These are phyloP conservation scores for Dalbergia cochinchinensis DNA, from an alignment of 306 rosid genomes.

Conservation along the genomic window DNA sequence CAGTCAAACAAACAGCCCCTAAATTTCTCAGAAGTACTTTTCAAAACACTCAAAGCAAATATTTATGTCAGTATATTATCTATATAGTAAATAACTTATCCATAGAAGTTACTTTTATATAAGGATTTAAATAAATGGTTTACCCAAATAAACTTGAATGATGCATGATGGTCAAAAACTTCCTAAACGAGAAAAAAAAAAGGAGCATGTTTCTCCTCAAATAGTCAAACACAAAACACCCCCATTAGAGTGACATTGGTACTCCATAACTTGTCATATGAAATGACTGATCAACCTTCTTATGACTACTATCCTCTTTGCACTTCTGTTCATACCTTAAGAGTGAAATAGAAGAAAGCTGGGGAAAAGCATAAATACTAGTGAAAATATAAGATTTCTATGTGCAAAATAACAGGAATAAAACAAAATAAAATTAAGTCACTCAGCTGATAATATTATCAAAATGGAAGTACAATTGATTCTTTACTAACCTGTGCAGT, in stretches of 20 bases:
- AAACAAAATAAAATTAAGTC: constrained; percentile 11
- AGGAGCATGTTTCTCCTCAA: neutral
- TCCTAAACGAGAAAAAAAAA: no score
- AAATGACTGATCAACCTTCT: neutral
- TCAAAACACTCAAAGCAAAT: no score
- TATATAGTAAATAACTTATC: no score
- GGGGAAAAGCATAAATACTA: constrained; percentile 23
- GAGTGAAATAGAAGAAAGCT: constrained; percentile 12
- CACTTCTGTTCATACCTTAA: neutral
- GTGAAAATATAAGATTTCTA: neutral
- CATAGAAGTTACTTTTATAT: no score
- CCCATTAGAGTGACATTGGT: neutral
- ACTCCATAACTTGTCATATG: neutral
- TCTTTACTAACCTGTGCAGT: constrained; percentile 74
- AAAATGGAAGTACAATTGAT: constrained; percentile 1
- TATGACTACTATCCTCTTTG: neutral
- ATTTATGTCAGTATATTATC: no score
- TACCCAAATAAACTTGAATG: no score
- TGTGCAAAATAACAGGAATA: neutral
- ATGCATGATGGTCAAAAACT: no score
- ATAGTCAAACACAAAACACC: neutral
- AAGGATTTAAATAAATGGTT: no score
- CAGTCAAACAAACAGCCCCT: no score
- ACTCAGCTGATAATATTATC: constrained; percentile 8
- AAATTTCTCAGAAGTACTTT: no score